These are phyloP conservation scores for Fusarium poae DNA, from an alignment of 2,329 filamentous ascomycete species.

Conservation along the genomic window DNA sequence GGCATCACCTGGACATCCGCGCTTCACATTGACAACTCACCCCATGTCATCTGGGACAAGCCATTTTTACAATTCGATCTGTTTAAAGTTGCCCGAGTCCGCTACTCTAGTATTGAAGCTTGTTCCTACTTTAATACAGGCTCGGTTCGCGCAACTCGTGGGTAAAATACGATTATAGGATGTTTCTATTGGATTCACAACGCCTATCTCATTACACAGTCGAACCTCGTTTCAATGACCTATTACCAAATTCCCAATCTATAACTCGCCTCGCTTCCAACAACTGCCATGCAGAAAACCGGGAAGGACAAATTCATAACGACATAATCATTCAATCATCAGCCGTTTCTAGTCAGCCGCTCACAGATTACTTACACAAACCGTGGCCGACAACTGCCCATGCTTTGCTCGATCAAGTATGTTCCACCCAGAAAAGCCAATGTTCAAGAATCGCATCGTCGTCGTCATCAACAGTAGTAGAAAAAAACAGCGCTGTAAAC, in stretches of 20 bases:
- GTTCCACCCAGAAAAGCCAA: slow-evolving; percentile 44
- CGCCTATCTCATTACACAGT: slow-evolving; percentile 8
- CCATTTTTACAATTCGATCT: slow-evolving; percentile 1
- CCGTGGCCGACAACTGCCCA: slow-evolving; percentile 40
- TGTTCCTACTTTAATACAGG: neutral
- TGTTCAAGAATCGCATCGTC: slow-evolving; percentile 41
- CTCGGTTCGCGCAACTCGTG: neutral
- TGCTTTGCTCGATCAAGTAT: slow-evolving; percentile 48
- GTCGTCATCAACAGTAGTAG: slow-evolving; percentile 30
- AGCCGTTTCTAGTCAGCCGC: slow-evolving; percentile 47
- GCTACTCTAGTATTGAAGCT: neutral
- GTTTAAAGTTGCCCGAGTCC: slow-evolving; percentile 1
- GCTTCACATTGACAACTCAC: slow-evolving; percentile 38
- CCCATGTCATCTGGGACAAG: slow-evolving; percentile 36
- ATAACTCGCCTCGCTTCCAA: slow-evolving; percentile 27
- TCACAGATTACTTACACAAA: slow-evolving; percentile 48
- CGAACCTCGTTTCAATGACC: slow-evolving; percentile 3
- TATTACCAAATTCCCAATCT: slow-evolving; percentile 33
- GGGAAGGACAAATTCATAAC: slow-evolving; percentile 45
- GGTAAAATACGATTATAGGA: neutral
- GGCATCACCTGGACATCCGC: slow-evolving; percentile 39
- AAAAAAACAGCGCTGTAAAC: slow-evolving; percentile 24
- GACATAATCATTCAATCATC: slow-evolving; percentile 52
- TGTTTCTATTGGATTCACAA: slow-evolving; percentile 8
- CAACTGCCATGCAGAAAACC: slow-evolving; percentile 24